phyloP scores from a whole-genome alignment of 164 flowering plant species.

The Stephania cephalantha region DNA sequence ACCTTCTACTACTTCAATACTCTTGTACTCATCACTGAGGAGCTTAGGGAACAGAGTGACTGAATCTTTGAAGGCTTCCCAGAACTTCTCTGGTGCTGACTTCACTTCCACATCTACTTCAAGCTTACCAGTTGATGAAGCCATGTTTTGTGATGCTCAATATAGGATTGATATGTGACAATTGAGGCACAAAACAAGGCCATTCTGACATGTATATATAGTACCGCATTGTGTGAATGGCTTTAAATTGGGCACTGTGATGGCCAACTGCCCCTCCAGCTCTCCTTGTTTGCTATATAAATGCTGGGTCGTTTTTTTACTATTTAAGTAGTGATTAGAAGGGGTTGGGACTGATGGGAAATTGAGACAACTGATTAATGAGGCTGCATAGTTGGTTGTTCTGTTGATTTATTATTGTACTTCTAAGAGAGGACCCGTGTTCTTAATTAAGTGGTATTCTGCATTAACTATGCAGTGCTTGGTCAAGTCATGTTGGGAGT shows the following conservation, averaged over 20 bases:
- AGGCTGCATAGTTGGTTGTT: neutral
- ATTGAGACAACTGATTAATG: neutral
- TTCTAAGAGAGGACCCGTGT: neutral
- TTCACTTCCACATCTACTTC: conserved; percentile 60
- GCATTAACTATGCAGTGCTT: neutral
- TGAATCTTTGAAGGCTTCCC: conserved; percentile 54
- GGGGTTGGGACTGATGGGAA: neutral
- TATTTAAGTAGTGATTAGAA: neutral
- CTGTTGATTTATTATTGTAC: neutral
- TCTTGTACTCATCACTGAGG: conserved; percentile 58
- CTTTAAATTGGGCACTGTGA: neutral
- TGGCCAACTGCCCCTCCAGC: neutral
- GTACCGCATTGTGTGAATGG: neutral
- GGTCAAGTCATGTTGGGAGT: neutral
- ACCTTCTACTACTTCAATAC: conserved; percentile 68
- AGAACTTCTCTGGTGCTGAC: conserved; percentile 46
- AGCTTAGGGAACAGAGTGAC: conserved; percentile 52
- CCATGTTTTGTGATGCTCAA: neutral
- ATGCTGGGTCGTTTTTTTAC: neutral
- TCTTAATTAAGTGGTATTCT: neutral
- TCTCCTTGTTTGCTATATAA: neutral
- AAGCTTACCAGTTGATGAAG: conserved; percentile 27
- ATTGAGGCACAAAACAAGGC: neutral
- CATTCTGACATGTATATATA: neutral
- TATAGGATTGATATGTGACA: neutral